phyloP scores from a whole-genome alignment of 352 stramenopile genomes.

The Pythium inflatum region DNA sequence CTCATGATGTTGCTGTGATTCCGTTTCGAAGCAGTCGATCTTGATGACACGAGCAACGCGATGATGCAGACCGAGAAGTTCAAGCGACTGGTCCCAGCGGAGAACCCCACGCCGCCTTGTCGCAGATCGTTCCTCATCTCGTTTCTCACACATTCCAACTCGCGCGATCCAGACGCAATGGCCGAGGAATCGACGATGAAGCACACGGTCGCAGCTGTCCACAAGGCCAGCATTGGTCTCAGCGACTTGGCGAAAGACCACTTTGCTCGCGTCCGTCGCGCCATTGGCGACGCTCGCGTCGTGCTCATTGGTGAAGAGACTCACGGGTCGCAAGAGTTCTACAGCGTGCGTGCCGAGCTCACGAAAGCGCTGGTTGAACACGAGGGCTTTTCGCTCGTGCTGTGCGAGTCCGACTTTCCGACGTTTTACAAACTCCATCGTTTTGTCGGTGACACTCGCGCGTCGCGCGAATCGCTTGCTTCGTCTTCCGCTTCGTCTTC shows the following conservation, averaged over 20 bases:
- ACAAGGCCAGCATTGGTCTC: constrained; percentile 29
- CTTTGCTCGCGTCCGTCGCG: constrained; percentile 33
- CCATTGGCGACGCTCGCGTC: constrained; percentile 38
- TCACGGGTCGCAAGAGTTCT: constrained; percentile 46
- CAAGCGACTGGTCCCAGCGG: too few relatives aligned
- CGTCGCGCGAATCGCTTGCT: constrained; percentile 17
- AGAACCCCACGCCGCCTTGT: too few relatives aligned
- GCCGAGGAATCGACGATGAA: not conserved
- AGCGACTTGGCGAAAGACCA: constrained; percentile 27
- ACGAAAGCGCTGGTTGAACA: constrained; percentile 39
- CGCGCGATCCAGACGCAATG: not conserved
- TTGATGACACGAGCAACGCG: too few relatives aligned
- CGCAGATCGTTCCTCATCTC: too few relatives aligned
- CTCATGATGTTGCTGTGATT: too few relatives aligned
- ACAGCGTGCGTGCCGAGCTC: constrained; percentile 38
- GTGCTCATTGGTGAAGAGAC: constrained; percentile 46
- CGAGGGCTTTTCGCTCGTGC: constrained; percentile 41
- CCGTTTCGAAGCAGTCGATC: too few relatives aligned
- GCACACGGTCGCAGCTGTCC: not conserved
- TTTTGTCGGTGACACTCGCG: constrained; percentile 31
- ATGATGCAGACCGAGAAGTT: not conserved
- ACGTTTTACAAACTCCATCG: constrained; percentile 40
- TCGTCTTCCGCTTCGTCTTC: constrained; percentile 25
- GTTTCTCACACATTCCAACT: not conserved
- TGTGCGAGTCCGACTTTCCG: constrained; percentile 46